These are phyloP conservation scores for Centaurea solstitialis DNA, from an alignment of 129 eudicot genomes.

Conservation along the genomic window DNA sequence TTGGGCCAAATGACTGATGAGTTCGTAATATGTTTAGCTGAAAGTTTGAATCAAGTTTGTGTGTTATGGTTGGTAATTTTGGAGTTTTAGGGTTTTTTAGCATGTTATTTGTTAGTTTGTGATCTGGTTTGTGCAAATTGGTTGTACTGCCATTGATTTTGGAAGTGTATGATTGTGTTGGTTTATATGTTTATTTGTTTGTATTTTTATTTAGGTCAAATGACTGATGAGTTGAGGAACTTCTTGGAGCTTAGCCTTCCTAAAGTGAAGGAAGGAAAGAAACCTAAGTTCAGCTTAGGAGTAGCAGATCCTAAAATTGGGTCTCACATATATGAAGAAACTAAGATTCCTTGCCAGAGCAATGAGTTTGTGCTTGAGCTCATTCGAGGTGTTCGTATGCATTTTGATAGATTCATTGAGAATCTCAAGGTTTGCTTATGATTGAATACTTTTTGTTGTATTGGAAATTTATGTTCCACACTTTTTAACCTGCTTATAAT, in stretches of 20 bases:
- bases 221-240: slow-evolving; percentile 88
- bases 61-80: background rate
- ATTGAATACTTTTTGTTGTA: background rate
- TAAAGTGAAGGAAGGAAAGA: slow-evolving; percentile 74
- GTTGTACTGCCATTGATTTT: background rate
- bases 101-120: background rate
- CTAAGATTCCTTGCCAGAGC: slow-evolving; percentile 88
- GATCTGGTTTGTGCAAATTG: background rate
- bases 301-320: slow-evolving; percentile 86
- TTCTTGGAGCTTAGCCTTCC: slow-evolving; percentile 83
- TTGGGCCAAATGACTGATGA: slow-evolving; percentile 91
- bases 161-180: slow-evolving; percentile 2
- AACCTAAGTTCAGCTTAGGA: slow-evolving; percentile 73
- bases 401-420: slow-evolving; percentile 63
- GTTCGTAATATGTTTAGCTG: background rate
- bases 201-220: slow-evolving; percentile 46
- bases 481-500: background rate
- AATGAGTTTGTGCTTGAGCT: slow-evolving; percentile 88
- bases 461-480: background rate
- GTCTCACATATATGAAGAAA: slow-evolving; percentile 67
- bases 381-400: slow-evolving; percentile 77
- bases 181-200: background rate
- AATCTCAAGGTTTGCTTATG: slow-evolving; percentile 57
- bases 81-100: background rate
- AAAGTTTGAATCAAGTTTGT: background rate